phyloP scores from a whole-genome alignment of 257 asterid genomes.

The Salvia rosmarinus region DNA sequence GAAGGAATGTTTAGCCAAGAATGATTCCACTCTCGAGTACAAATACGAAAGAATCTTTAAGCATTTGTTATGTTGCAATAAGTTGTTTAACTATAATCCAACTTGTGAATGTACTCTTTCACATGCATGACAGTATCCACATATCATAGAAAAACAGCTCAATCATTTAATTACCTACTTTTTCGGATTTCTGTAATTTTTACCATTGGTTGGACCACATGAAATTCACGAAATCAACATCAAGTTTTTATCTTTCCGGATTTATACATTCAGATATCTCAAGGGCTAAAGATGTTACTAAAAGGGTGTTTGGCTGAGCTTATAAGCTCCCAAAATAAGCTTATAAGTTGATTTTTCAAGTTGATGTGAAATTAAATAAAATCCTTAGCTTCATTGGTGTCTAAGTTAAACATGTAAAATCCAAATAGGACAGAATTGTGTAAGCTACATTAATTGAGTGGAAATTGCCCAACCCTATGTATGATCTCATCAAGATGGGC shows the following conservation, averaged over 20 bases:
- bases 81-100: constrained; percentile 21
- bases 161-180: constrained; percentile 7
- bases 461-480: too few species aligned
- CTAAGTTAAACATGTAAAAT: too few species aligned
- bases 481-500: too few species aligned
- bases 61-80: constrained; percentile 13
- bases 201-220: constrained; percentile 15
- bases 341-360: too few species aligned
- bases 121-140: constrained; percentile 20
- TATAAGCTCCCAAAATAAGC: too few species aligned
- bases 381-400: too few species aligned
- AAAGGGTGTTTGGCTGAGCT: too few species aligned
- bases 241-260: not conserved
- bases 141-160: not conserved
- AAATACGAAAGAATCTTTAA: constrained; percentile 7
- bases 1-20: not conserved
- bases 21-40: not conserved
- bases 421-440: too few species aligned
- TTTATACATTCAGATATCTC: too few species aligned
- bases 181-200: not conserved
- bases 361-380: too few species aligned
- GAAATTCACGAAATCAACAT: not conserved
- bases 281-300: too few species aligned
- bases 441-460: too few species aligned
- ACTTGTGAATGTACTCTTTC: constrained; percentile 10